A percentile compares a stretch with the other conserved stretches of the same genome.
These are phyloP conservation scores for Solanum sitiens DNA, from an alignment of 257 asterid genomes.

Conservation along the genomic window DNA sequence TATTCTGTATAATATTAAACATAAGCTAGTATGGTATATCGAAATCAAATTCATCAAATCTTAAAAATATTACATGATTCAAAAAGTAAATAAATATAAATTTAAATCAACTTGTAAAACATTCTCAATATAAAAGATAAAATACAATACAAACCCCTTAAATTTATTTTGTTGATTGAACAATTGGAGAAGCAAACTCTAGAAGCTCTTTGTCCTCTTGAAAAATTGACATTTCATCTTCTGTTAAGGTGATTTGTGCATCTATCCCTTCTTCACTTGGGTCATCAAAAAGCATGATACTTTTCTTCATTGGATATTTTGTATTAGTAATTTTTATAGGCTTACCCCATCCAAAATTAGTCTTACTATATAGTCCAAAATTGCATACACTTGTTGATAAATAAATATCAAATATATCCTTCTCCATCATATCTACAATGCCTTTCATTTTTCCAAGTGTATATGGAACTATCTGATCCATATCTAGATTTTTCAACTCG, in stretches of 20 bases:
- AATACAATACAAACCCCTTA: too few relatives aligned
- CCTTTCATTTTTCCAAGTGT: background rate
- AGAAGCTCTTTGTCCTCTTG: background rate
- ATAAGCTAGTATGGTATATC: too few relatives aligned
- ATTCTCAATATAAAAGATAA: too few relatives aligned
- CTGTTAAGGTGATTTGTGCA: background rate
- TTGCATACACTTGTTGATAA: rapidly evolving
- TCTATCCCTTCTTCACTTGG: background rate
- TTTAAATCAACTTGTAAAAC: too few relatives aligned
- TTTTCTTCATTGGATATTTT: background rate
- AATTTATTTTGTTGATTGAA: background rate
- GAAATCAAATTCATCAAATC: too few relatives aligned
- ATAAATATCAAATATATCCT: background rate
- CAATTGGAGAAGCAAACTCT: background rate
- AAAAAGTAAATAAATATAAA: too few relatives aligned
- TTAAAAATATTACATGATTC: too few relatives aligned
- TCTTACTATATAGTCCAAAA: background rate
- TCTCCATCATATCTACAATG: background rate
- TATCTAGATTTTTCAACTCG: background rate
- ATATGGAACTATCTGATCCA: background rate
- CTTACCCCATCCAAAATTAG: background rate
- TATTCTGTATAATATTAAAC: too few relatives aligned
- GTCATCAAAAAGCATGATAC: background rate
- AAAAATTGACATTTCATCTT: background rate
- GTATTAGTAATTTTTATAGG: background rate